These are phyloP conservation scores for Corynascus novoguineensis DNA, from an alignment of 495 filamentous ascomycete genomes.

Conservation along the genomic window DNA sequence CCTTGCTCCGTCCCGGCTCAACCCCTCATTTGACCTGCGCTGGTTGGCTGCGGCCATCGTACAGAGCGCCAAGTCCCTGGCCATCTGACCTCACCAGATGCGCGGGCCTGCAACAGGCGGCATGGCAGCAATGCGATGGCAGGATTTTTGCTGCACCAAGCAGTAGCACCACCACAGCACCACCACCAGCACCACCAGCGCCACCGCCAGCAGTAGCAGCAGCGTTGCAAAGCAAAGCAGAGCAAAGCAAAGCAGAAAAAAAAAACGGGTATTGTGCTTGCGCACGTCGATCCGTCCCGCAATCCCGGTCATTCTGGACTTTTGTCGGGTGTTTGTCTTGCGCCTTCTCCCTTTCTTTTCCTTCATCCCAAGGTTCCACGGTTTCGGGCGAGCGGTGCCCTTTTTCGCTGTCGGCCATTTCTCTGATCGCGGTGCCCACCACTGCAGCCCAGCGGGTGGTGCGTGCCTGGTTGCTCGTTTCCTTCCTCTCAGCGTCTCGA, in stretches of 20 bases:
- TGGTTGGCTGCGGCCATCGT: slow-evolving; percentile 30
- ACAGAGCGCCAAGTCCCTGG: slow-evolving; percentile 29
- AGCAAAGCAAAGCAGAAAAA: no score
- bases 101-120: slow-evolving; percentile 24
- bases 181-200: no score
- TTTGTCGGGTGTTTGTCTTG: neutral
- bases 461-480: neutral
- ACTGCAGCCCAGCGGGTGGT: neutral
- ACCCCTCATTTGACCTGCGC: slow-evolving; percentile 27
- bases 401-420: neutral
- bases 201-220: no score
- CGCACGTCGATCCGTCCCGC: neutral
- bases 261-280: no score
- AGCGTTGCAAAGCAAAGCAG: no score
- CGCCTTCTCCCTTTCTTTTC: neutral
- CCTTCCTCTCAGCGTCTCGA: slow-evolving; percentile 10
- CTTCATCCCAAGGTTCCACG: neutral
- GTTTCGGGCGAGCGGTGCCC: neutral
- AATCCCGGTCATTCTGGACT: neutral
- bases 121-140: slow-evolving; percentile 6
- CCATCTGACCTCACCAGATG: slow-evolving; percentile 37
- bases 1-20: slow-evolving; percentile 24
- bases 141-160: slow-evolving; percentile 5
- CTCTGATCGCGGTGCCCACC: slow-evolving; percentile 2
- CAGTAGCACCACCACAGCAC: neutral